phyloP scores from a whole-genome alignment of 164 flowering plant species.

The Tetracentron sinense region DNA sequence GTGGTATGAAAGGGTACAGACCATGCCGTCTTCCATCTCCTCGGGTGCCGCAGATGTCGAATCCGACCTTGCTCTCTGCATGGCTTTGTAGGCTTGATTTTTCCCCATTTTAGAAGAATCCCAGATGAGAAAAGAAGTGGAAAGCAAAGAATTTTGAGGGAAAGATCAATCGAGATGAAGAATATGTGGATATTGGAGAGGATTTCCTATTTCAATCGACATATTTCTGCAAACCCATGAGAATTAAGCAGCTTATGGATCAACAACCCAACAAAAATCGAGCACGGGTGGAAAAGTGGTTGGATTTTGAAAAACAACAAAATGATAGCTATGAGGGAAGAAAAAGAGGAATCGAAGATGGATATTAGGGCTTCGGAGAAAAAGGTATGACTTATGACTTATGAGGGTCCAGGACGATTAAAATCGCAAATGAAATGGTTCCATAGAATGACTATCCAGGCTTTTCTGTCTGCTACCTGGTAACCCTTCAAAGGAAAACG shows the following conservation, averaged over 20 bases:
- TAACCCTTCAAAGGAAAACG: no score
- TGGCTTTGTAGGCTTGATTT: conserved; percentile 97
- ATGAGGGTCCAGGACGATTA: no score
- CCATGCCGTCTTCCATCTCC: conserved; percentile 96
- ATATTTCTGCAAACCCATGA: not conserved
- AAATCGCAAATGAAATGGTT: no score
- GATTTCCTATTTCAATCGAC: not conserved
- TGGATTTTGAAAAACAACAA: not conserved
- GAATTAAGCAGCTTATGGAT: not conserved
- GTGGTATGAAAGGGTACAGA: conserved; percentile 87
- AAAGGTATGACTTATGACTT: no score
- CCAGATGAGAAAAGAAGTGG: conserved; percentile 21
- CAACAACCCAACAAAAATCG: not conserved
- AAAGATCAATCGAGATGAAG: not conserved
- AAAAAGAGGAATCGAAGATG: no score
- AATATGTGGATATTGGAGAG: not conserved
- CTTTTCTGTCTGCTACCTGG: no score
- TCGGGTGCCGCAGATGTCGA: conserved; percentile 77
- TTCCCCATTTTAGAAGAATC: conserved; percentile 67
- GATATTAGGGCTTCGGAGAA: no score
- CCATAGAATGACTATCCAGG: no score
- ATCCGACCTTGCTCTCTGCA: conserved; percentile 87
- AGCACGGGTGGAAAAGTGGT: not conserved
- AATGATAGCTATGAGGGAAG: no score
- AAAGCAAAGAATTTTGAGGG: not conserved